Conservation (phyloP, 768 basidiomycete species). For the Naganishia vaughanmartiniae region DNA sequence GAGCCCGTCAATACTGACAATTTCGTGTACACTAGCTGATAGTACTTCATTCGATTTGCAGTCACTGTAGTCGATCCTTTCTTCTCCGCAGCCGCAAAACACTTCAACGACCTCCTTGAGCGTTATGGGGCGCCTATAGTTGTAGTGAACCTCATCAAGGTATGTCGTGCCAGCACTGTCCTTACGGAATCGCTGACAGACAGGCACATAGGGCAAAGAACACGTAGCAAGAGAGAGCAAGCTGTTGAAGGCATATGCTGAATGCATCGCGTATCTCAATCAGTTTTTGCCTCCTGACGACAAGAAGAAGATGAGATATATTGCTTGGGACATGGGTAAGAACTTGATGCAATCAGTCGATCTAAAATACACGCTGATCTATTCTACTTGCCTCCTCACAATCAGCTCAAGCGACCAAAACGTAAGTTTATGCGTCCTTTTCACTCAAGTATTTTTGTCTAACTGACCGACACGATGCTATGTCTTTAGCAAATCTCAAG, state of each 20-base stretch:
- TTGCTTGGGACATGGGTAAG: slow-evolving; percentile 86
- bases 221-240: slow-evolving; percentile 77
- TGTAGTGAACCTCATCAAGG: slow-evolving; percentile 91
- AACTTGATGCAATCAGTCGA: slow-evolving; percentile 54
- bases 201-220: slow-evolving; percentile 45
- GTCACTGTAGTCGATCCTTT: slow-evolving; percentile 93
- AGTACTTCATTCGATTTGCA: slow-evolving; percentile 45
- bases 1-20: slow-evolving; percentile 43
- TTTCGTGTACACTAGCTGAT: slow-evolving; percentile 14
- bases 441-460: background rate
- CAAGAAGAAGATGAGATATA: slow-evolving; percentile 81
- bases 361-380: slow-evolving; percentile 73
- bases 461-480: slow-evolving; percentile 7
- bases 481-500: slow-evolving; percentile 76
- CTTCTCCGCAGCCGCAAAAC: slow-evolving; percentile 84
- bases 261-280: slow-evolving; percentile 88
- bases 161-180: slow-evolving; percentile 60
- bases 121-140: slow-evolving; percentile 87
- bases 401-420: slow-evolving; percentile 27
- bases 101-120: slow-evolving; percentile 85
- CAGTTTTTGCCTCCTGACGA: slow-evolving; percentile 76
- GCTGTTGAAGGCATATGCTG: slow-evolving; percentile 81
- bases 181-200: slow-evolving; percentile 11
- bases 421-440: background rate
- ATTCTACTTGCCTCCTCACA: too few species aligned